A percentile compares a stretch with the other conserved stretches of the same genome.
Evolutionary conservation across 495 filamentous ascomycete species (phyloP).

Genomic region (Penicillium salamii): DNA sequence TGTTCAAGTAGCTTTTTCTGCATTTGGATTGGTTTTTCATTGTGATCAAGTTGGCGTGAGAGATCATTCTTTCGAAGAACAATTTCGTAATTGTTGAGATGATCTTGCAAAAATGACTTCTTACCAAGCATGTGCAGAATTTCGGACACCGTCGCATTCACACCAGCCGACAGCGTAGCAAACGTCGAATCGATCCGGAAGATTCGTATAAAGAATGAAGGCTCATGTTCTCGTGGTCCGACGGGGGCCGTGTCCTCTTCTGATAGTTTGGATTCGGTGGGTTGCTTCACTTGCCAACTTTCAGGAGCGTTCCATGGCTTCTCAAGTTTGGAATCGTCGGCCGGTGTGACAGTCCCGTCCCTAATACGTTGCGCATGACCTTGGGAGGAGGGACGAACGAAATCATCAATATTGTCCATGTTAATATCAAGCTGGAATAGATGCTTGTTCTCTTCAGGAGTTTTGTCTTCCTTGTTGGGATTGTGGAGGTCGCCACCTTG

Average conservation of each 20-base stretch:
- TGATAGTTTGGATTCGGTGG: conserved; percentile 61
- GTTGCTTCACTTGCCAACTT: conserved; percentile 82
- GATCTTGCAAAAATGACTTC: conserved; percentile 88
- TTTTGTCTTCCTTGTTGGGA: conserved; percentile 24
- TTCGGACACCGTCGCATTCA: conserved; percentile 81
- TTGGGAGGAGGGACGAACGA: conserved; percentile 51
- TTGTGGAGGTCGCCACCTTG: conserved; percentile 32
- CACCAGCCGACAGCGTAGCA: conserved; percentile 75
- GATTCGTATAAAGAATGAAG: conserved; percentile 87
- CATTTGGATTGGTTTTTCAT: conserved; percentile 83
- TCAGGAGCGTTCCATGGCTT: conserved; percentile 80
- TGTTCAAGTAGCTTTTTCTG: conserved; percentile 92
- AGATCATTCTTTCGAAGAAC: conserved; percentile 90
- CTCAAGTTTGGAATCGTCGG: conserved; percentile 23
- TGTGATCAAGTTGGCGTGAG: conserved; percentile 71
- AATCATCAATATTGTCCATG: conserved; percentile 78
- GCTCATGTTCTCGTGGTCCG: conserved; percentile 59
- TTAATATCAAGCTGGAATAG: conserved; percentile 80
- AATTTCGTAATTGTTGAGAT: conserved; percentile 89
- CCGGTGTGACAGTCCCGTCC: conserved; percentile 48
- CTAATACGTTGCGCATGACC: conserved; percentile 4
- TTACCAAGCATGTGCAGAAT: conserved; percentile 79
- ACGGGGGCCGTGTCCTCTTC: conserved; percentile 44
- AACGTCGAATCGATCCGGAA: conserved; percentile 93
- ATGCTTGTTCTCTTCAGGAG: conserved; percentile 29